These are phyloP conservation scores for Bipolaris oryzae DNA, from an alignment of 2,329 filamentous ascomycete genomes.

Conservation along the genomic window DNA sequence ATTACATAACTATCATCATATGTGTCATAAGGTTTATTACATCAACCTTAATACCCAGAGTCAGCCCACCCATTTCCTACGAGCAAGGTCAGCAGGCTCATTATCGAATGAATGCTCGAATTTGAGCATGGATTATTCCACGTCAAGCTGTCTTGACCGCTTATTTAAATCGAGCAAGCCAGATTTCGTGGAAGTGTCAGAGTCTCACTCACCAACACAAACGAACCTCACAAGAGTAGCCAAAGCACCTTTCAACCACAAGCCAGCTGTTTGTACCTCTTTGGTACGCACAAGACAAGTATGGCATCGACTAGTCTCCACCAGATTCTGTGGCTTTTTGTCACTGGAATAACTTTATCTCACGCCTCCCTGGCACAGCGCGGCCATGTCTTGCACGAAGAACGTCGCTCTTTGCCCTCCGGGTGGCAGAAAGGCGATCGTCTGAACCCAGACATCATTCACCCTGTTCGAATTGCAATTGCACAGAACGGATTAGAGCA, in stretches of 20 bases:
- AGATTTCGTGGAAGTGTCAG: neutral
- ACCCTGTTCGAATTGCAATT: neutral
- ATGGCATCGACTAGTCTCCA: neutral
- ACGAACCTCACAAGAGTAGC: neutral
- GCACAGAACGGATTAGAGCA: neutral
- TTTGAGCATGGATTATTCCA: neutral
- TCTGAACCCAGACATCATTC: neutral
- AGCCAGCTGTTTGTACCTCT: neutral
- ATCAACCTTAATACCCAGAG: neutral
- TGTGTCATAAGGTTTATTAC: neutral
- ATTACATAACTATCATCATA: neutral
- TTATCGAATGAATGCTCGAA: neutral
- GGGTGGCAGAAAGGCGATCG: neutral
- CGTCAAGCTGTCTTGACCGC: neutral
- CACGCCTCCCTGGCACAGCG: neutral
- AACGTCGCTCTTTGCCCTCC: neutral
- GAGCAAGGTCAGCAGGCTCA: neutral
- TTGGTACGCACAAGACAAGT: neutral
- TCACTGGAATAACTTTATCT: neutral
- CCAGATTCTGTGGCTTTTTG: neutral
- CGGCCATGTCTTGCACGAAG: neutral
- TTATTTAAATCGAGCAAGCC: neutral
- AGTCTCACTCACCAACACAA: neutral
- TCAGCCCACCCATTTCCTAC: neutral
- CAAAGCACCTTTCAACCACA: neutral